Base-by-base conservation (phyloP, 2,329 filamentous ascomycete species). In the Diaporthe eres region DNA sequence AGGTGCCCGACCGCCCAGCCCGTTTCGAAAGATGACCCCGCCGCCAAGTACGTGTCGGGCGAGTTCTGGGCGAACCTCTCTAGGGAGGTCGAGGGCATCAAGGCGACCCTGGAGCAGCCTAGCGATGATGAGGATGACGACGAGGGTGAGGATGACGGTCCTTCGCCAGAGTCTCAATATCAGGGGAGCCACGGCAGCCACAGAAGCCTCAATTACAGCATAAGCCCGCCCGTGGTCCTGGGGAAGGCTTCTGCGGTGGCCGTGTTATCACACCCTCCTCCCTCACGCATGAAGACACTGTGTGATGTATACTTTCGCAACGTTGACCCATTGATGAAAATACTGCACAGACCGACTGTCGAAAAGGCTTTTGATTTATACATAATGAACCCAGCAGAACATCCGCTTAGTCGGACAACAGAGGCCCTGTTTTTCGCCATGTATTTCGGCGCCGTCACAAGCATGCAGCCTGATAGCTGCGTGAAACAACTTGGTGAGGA, bases 61-160 rank as follows among this genome's bases (percentile, higher is more conserved):
- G 84, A 87, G 63, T 87, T 88, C 77, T 88, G 86, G 86, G 80
- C 82, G 1, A 85, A 84, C 53, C 80, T 88, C 4, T 86, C 84
- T 57, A 79, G 82, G 25, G 86, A 87, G 78, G 85, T 88, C 17
- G 86, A 86, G 75, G 86, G 86, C 12, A 82, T 88, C 78, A 84
- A 83, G 74, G 85, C 86, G 67, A 84, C 85, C 4, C 79, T 87
- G 60, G 86, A 87, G 70, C 83, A 87, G 77, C 82, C 85, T 0
- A 86, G 85, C 10, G 85, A 86, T 15, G 83, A 82, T 13, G 82
- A 85, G 7, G 84, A 83, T 2, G 78, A 79, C 1, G 81, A 85
- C 0, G 82, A 80, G 3, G 81, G 31, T 31, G 74, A 80, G 6
- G 81, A 37, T 15, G 67, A 60, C 17, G 72, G 58, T 4, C 49